A percentile compares a stretch with the other conserved stretches of the same genome.
Conservation (phyloP, 495 filamentous ascomycete species). For the Geopyxis carbonaria region DNA sequence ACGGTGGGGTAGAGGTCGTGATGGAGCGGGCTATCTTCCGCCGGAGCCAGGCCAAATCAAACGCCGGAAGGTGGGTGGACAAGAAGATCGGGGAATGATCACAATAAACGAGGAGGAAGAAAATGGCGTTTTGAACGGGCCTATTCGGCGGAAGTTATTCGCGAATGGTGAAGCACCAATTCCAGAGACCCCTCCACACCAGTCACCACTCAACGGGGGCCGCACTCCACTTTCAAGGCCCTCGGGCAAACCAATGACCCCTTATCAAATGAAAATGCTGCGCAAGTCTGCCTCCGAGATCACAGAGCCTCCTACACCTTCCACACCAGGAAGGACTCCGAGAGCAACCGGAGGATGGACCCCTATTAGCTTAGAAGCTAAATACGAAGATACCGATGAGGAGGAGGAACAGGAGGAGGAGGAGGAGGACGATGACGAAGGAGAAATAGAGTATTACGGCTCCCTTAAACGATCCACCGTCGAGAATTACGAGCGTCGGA, state of each 20-base stretch:
- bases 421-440: conserved; percentile 36
- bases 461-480: conserved; percentile 46
- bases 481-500: conserved; percentile 47
- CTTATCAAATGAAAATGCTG: conserved; percentile 22
- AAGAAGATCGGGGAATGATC: conserved; percentile 2
- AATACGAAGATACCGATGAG: not conserved
- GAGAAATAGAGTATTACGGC: conserved; percentile 55
- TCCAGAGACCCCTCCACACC: not conserved
- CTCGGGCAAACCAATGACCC: conserved; percentile 14
- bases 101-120: conserved; percentile 12
- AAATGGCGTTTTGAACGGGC: conserved; percentile 6
- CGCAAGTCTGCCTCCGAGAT: conserved; percentile 8
- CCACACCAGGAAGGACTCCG: not conserved
- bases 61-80: conserved; percentile 7
- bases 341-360: not conserved
- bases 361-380: too few species aligned
- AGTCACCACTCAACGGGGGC: too few species aligned
- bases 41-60: conserved; percentile 13
- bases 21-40: conserved; percentile 20
- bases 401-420: conserved; percentile 44
- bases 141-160: not conserved
- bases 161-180: too few species aligned
- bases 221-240: conserved; percentile 1
- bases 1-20: conserved; percentile 11
- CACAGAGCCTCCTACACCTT: not conserved